These are phyloP conservation scores for Pyricularia pennisetigena DNA, from an alignment of 2,329 filamentous ascomycete species.

Conservation along the genomic window DNA sequence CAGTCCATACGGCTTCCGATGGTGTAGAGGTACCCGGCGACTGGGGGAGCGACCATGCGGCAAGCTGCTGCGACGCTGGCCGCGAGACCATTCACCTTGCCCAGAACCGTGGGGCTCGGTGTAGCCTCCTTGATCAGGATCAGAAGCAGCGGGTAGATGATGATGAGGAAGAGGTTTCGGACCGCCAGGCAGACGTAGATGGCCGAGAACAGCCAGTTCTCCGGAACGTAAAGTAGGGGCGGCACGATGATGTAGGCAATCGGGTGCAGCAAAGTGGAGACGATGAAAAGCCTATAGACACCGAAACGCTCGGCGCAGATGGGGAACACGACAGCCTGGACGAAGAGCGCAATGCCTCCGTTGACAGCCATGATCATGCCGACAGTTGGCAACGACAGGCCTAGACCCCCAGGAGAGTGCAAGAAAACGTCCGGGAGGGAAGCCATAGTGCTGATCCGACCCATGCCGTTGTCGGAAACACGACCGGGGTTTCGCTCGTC, in stretches of 20 bases:
- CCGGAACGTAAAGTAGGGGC: slow-evolving; percentile 44
- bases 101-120: slow-evolving; percentile 43
- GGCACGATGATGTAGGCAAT: slow-evolving; percentile 52
- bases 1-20: slow-evolving; percentile 48
- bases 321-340: slow-evolving; percentile 63
- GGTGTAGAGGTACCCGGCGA: slow-evolving; percentile 54
- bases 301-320: slow-evolving; percentile 47
- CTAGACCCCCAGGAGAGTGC: slow-evolving; percentile 51
- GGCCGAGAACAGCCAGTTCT: slow-evolving; percentile 37
- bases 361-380: slow-evolving; percentile 45
- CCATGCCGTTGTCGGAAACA: slow-evolving; percentile 17
- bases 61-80: slow-evolving; percentile 57
- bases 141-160: slow-evolving; percentile 55
- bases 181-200: slow-evolving; percentile 49
- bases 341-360: slow-evolving; percentile 58
- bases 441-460: slow-evolving; percentile 7
- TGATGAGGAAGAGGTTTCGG: slow-evolving; percentile 51
- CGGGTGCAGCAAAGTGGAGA: slow-evolving; percentile 50
- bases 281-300: slow-evolving; percentile 48
- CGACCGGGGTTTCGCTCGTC: slow-evolving; percentile 48
- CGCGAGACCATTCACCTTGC: slow-evolving; percentile 56
- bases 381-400: slow-evolving; percentile 51
- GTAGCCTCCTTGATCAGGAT: slow-evolving; percentile 61
- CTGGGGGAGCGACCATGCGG: slow-evolving; percentile 56
- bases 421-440: slow-evolving; percentile 28